Evolutionary conservation across 2,329 filamentous ascomycete genomes (phyloP).

Genomic region (Xylariaceae sp.): DNA sequence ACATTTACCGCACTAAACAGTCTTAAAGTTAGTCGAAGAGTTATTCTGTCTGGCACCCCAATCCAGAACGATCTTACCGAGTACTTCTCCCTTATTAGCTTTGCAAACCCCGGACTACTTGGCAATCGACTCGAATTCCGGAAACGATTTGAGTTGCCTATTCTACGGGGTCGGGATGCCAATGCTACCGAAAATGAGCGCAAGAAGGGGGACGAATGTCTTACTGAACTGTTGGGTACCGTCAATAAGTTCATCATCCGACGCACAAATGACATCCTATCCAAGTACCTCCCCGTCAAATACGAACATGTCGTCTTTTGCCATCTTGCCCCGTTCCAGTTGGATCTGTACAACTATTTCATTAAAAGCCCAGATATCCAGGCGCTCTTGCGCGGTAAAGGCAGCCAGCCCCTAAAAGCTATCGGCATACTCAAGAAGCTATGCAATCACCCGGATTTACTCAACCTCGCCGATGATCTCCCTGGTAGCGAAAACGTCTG

Average conservation of each 20-base stretch:
- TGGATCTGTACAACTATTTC: slow-evolving; percentile 94
- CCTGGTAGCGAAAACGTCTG: slow-evolving; percentile 82
- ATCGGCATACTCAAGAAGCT: slow-evolving; percentile 97
- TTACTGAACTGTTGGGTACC: slow-evolving; percentile 76
- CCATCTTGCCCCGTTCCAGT: slow-evolving; percentile 89
- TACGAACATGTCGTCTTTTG: slow-evolving; percentile 99
- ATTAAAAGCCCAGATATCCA: slow-evolving; percentile 95
- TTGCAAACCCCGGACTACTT: slow-evolving; percentile 90
- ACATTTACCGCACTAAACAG: slow-evolving; percentile 91
- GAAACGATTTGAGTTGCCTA: slow-evolving; percentile 91
- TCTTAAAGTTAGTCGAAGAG: slow-evolving; percentile 85
- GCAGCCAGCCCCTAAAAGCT: slow-evolving; percentile 92
- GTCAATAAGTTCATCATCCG: slow-evolving; percentile 99
- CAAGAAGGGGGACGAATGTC: slow-evolving; percentile 79
- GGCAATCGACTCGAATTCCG: slow-evolving; percentile 89
- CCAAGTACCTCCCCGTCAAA: slow-evolving; percentile 96
- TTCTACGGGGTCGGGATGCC: slow-evolving; percentile 87
- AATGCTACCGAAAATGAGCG: slow-evolving; percentile 82
- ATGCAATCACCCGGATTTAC: slow-evolving; percentile 94
- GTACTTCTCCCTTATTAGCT: slow-evolving; percentile 94
- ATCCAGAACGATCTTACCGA: slow-evolving; percentile 99
- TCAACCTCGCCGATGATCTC: slow-evolving; percentile 80
- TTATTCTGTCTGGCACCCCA: slow-evolving; percentile 94
- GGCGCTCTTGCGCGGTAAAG: slow-evolving; percentile 86
- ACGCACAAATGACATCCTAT: slow-evolving; percentile 94